phyloP scores from a whole-genome alignment of 192 early-diverging fungal genomes.

The Rhizophagus prolifer region DNA sequence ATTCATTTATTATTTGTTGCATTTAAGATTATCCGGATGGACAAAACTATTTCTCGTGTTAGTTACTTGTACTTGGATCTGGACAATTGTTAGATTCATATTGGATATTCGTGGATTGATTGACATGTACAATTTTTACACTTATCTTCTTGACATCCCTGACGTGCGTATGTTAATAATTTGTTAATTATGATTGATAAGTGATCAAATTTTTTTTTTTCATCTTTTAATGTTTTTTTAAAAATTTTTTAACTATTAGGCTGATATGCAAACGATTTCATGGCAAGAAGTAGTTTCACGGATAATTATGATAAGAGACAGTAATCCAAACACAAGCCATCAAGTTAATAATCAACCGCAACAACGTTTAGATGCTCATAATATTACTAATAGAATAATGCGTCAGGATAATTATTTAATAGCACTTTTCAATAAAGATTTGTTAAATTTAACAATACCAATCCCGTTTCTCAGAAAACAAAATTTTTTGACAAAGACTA shows the following conservation, averaged over 20 bases:
- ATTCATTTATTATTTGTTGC: slow-evolving; percentile 10
- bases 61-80: slow-evolving; percentile 75
- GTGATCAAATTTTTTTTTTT: background rate
- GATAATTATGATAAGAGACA: slow-evolving; percentile 71
- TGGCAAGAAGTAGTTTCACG: slow-evolving; percentile 84
- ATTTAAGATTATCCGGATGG: slow-evolving; percentile 53
- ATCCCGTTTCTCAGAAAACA: slow-evolving; percentile 52
- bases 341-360: slow-evolving; percentile 38
- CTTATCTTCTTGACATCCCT: slow-evolving; percentile 73
- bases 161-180: slow-evolving; percentile 50
- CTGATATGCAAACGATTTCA: slow-evolving; percentile 77
- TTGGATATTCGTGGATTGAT: slow-evolving; percentile 70
- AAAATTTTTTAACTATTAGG: slow-evolving; percentile 44
- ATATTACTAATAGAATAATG: slow-evolving; percentile 93
- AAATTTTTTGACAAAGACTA: slow-evolving; percentile 77
- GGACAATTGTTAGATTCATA: slow-evolving; percentile 64
- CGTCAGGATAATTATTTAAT: slow-evolving; percentile 97
- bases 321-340: slow-evolving; percentile 54
- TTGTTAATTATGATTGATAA: background rate
- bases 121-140: slow-evolving; percentile 86
- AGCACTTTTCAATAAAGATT: slow-evolving; percentile 90
- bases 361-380: slow-evolving; percentile 64
- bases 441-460: slow-evolving; percentile 79
- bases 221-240: slow-evolving; percentile 12
- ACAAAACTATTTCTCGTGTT: slow-evolving; percentile 59